Base-by-base conservation (phyloP, 2,329 filamentous ascomycete genomes). In the Didymella lethalis region DNA sequence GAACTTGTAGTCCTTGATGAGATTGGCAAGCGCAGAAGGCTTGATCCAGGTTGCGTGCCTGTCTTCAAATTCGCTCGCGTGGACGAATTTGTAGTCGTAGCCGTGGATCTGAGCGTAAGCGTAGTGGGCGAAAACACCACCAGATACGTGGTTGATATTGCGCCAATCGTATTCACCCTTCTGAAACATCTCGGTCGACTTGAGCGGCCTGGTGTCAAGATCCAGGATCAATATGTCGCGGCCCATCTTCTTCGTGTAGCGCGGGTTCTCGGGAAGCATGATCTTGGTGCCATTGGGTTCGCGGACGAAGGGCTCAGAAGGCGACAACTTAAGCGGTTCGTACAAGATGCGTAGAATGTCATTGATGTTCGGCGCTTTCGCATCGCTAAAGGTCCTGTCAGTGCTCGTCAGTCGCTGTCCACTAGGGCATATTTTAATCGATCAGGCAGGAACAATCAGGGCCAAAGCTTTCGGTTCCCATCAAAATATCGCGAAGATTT, bases 21-120 rank as follows among this genome's bases (percentile, higher is more conserved):
- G 64, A 49, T 76, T 75, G 32, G 74, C 74, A 10, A 77, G 66
- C 14, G 75, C 74, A 26, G 70, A 74, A 6, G 74, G 74, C 67
- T 84, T 84, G 63, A 80, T 78, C 82, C 82, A 84, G 23, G 80
- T 83, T 7, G 76, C 74, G 54, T 78, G 75, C 43, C 79, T 77
- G 57, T 79, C 77, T 29, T 75, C 59, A 44, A 79, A 79, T 11
- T 77, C 71, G 44, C 69, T 64, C 2, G 79, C 79, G 40, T 76
- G 77, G 23, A 83, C 74, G 54, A 82, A 78, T 38, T 81, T 81
- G 69, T 83, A 83, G 56, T 82, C 79, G 62, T 82, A 83, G 7
- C 81, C 80, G 62, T 83, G 82, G 38, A 83, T 79, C 55, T 74
- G 69, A 11, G 78, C 77, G 54, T 77, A 77, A 7, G 71, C 67